phyloP scores from a whole-genome alignment of 495 filamentous ascomycete genomes.

The Cercophora newfieldiana region DNA sequence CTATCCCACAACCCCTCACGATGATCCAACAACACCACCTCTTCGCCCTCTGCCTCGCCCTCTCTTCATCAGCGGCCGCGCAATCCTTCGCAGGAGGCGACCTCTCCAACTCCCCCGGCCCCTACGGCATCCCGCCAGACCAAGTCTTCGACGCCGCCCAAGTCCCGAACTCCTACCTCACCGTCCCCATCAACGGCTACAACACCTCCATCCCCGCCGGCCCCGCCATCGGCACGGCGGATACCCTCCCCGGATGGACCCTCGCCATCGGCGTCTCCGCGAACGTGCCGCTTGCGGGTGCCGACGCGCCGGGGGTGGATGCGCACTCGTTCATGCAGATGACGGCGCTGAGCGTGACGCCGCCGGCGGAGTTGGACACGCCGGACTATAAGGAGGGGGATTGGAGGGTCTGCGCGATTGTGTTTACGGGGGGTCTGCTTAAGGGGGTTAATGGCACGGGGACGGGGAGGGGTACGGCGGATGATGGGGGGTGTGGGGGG shows the following conservation, averaged over 20 bases:
- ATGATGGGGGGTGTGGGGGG: constrained; percentile 11
- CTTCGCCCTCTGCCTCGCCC: neutral
- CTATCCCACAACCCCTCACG: neutral
- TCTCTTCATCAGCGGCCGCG: neutral
- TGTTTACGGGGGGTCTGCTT: constrained; percentile 20
- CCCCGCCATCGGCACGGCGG: constrained; percentile 4
- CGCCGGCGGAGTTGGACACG: constrained; percentile 3
- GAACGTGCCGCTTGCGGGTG: constrained; percentile 17
- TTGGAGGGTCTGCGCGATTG: constrained; percentile 25
- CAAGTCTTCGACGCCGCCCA: constrained; percentile 8
- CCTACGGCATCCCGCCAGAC: constrained; percentile 15
- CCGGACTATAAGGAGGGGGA: neutral
- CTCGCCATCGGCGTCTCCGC: constrained; percentile 14
- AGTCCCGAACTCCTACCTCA: constrained; percentile 2
- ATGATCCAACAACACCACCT: neutral
- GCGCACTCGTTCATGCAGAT: constrained; percentile 6
- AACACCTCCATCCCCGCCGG: constrained; percentile 23
- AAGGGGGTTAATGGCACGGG: neutral
- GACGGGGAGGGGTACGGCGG: neutral
- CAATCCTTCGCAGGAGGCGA: constrained; percentile 11
- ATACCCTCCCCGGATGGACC: constrained; percentile 15
- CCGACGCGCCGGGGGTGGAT: neutral
- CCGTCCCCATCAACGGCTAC: constrained; percentile 21
- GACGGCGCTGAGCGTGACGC: constrained; percentile 15
- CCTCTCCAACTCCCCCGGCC: constrained; percentile 2